Conservation (phyloP, 176 grass and related monocot species). For the Juncus effusus region DNA sequence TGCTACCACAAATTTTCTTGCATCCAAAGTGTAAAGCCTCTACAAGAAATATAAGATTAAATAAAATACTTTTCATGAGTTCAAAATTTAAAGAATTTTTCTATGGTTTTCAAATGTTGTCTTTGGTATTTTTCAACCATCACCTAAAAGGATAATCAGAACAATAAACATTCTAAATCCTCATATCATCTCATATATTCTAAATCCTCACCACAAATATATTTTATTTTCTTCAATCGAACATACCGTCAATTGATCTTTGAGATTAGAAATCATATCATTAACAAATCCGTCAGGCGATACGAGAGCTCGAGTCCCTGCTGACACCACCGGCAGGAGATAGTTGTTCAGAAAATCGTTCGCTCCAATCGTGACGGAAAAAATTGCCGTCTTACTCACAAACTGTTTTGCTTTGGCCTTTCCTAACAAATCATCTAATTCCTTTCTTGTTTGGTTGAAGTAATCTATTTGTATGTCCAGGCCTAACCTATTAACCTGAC, state of each 20-base stretch:
- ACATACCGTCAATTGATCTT: conserved; percentile 57
- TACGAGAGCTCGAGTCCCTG: conserved; percentile 41
- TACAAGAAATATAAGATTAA: conserved; percentile 16
- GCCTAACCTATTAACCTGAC: conserved; percentile 69
- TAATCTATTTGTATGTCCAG: conserved; percentile 93
- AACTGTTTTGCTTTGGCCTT: conserved; percentile 36
- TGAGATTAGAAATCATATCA: conserved; percentile 59
- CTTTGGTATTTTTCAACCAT: no score
- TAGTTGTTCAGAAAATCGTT: conserved; percentile 99
- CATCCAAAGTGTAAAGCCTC: conserved; percentile 68
- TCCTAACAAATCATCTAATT: conserved; percentile 59
- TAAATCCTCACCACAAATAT: no score
- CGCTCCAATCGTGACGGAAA: conserved; percentile 80
- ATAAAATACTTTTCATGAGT: neutral
- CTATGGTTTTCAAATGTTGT: no score
- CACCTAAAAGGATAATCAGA: no score
- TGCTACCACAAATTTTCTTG: conserved; percentile 73
- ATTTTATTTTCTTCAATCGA: no score
- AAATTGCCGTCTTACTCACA: conserved; percentile 48
- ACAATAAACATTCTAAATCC: no score
- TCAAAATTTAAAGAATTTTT: neutral
- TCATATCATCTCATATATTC: no score
- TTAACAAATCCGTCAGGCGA: conserved; percentile 63
- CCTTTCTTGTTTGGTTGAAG: conserved; percentile 66
- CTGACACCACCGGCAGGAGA: conserved; percentile 71